Percentiles rank a stretch among this genome's conserved stretches.
Evolutionary conservation across 768 basidiomycete species (phyloP).

Genomic region (Leccinum longicurvipes): DNA sequence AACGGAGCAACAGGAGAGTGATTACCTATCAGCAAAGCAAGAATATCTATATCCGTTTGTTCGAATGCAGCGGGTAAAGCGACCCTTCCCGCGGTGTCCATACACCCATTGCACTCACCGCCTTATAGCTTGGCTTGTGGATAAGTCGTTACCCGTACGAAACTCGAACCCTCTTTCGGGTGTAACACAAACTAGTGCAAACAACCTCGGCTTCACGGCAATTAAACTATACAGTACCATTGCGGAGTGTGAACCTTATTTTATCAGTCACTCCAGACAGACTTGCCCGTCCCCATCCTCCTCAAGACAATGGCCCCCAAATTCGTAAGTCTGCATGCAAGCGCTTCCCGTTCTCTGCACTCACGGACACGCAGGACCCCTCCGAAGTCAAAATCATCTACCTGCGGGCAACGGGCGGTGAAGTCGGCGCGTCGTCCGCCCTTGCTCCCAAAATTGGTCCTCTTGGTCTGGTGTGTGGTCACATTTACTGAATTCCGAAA

Average conservation of each 20-base stretch:
- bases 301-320: conserved; percentile 68
- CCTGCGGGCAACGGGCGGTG: conserved; percentile 97
- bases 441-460: conserved; percentile 99
- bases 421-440: conserved; percentile 98
- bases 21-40: conserved; percentile 87
- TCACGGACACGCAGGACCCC: conserved; percentile 69
- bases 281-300: not conserved
- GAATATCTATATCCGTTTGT: conserved; percentile 75
- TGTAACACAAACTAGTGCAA: conserved; percentile 35
- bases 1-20: conserved; percentile 22
- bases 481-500: not conserved
- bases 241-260: conserved; percentile 56
- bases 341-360: not conserved
- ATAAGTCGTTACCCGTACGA: not conserved
- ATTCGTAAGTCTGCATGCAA: conserved; percentile 46
- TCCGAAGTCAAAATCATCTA: conserved; percentile 99
- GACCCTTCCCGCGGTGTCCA: conserved; percentile 73
- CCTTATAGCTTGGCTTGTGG: conserved; percentile 27
- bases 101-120: conserved; percentile 68
- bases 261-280: conserved; percentile 21
- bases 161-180: not conserved
- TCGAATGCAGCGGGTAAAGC: conserved; percentile 82
- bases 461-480: conserved; percentile 84
- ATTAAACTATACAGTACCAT: conserved; percentile 54
- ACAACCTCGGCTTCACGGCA: conserved; percentile 25